Base-by-base conservation (phyloP, 768 basidiomycete species). In the Gyrodon lividus region DNA sequence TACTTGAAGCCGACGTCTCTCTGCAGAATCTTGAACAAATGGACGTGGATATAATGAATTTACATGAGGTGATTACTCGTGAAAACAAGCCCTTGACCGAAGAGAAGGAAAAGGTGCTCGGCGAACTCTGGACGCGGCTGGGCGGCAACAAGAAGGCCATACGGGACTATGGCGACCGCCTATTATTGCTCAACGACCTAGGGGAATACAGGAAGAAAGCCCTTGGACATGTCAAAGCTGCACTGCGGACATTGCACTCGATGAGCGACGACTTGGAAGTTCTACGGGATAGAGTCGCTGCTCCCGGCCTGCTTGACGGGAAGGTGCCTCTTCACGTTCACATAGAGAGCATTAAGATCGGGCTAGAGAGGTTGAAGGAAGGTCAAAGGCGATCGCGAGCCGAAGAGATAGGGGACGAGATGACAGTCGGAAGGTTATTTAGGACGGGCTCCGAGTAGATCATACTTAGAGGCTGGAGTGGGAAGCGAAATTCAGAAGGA, bases 191-290 rank as follows among this genome's bases (percentile, higher is more conserved):
- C 51, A 73, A 72, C 48, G 76, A 79, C 40, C 64, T 90, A 12
- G 74, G 75, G 8, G 65, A 59, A 30, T 89, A 87, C 59, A 74
- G 86, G 57, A 77, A 76, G 56, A 75, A 77, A 52, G 89, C 89
- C 4, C 67, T 76, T 34, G 78, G 72, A 9, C 87, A 87, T 54
- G 86, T 92, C n/a, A 77, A 76, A 28, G 80, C 79, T 0, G 79
- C 86, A 13, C 61, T 87, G 59, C 82, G 83, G 46, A 75, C 81
- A 9, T 68, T 92, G 54, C 69, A 80, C 24, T 71, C 72, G 34
- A 79, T 90, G 82, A 80, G 79, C 56, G 82, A 79, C 31, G 87
- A 90, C 55, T 82, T 91, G 75, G 87, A 88, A 62, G 87, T 88
- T 39, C 68, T 92, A 53, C 74, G 89, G 54, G 85, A 88, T 61